Evolutionary conservation across 192 early-diverging fungal genomes (phyloP).

Genomic region (Podila horticola): DNA sequence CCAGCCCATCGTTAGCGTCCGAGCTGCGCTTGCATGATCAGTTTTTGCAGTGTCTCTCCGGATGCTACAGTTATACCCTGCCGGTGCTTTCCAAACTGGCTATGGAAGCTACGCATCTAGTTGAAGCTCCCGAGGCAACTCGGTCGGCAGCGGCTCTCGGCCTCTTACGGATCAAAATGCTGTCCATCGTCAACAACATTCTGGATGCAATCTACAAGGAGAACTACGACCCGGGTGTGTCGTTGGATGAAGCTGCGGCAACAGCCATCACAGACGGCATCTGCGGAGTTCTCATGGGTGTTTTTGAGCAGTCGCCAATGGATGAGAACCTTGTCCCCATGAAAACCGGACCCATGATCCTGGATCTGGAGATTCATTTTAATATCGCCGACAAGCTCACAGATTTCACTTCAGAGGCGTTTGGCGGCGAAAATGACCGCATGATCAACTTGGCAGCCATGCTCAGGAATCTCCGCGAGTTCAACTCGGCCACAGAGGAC

Average conservation of each 20-base stretch:
- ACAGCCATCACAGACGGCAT: constrained; percentile 48
- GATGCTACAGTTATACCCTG: constrained; percentile 49
- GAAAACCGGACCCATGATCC: constrained; percentile 79
- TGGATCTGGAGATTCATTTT: constrained; percentile 86
- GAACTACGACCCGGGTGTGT: constrained; percentile 26
- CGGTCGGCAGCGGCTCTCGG: constrained; percentile 20
- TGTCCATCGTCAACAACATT: constrained; percentile 63
- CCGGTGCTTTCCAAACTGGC: constrained; percentile 18
- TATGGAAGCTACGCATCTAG: neutral
- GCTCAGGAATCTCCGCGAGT: constrained; percentile 23
- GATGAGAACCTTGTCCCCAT: constrained; percentile 69
- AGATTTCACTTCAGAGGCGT: constrained; percentile 47
- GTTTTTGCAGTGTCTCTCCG: constrained; percentile 39
- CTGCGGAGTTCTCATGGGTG: constrained; percentile 60
- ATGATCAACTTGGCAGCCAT: constrained; percentile 46
- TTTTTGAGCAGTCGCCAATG: constrained; percentile 73
- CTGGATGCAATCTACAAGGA: constrained; percentile 61
- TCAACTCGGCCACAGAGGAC: constrained; percentile 26
- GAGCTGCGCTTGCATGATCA: constrained; percentile 30
- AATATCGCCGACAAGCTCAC: constrained; percentile 68
- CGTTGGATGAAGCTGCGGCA: constrained; percentile 19
- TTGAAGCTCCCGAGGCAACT: neutral
- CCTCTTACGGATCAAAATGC: constrained; percentile 59
- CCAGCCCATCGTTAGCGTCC: constrained; percentile 25
- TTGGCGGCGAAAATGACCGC: constrained; percentile 54